A percentile compares a stretch with the other conserved stretches of the same genome.
These are phyloP conservation scores for Calocybe gangraenosa DNA, from an alignment of 768 basidiomycete species.

Conservation along the genomic window DNA sequence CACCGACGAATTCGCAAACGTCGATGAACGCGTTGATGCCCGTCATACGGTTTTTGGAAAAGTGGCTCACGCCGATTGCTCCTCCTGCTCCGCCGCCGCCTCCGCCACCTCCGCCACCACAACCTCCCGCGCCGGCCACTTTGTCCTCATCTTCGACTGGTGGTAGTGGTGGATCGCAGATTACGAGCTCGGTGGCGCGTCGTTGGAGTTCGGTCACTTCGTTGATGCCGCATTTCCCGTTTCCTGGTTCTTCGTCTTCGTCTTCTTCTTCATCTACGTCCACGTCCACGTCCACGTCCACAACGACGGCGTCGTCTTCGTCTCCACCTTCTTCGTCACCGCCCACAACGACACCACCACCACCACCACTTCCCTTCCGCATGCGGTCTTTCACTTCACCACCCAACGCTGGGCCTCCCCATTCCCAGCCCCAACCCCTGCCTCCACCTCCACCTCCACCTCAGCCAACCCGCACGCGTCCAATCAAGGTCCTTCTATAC, in stretches of 20 bases:
- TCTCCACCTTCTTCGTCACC: background rate
- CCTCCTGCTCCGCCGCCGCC: conserved; percentile 16
- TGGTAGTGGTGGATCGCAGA: conserved; percentile 1
- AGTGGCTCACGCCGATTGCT: conserved; percentile 48
- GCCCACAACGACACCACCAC: conserved; percentile 10
- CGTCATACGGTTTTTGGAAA: conserved; percentile 65
- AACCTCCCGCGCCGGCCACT: background rate
- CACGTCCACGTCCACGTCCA: too few relatives aligned
- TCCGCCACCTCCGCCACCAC: conserved; percentile 8
- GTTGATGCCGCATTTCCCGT: conserved; percentile 35
- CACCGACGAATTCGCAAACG: conserved; percentile 47
- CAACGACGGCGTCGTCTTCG: conserved; percentile 7
- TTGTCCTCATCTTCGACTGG: background rate
- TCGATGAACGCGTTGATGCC: conserved; percentile 59
- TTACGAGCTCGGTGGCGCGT: conserved; percentile 17
- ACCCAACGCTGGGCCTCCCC: conserved; percentile 14
- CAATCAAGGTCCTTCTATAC: conserved; percentile 75
- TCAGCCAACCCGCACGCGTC: conserved; percentile 42
- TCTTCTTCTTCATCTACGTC: background rate
- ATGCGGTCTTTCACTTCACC: conserved; percentile 32
- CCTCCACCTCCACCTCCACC: conserved; percentile 13
- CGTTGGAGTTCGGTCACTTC: conserved; percentile 42
- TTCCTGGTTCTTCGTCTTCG: conserved; percentile 19
- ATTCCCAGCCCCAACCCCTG: conserved; percentile 13
- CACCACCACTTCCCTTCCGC: conserved; percentile 20